phyloP scores from a whole-genome alignment of 352 stramenopile genomes.

The Pythium apleroticum region DNA sequence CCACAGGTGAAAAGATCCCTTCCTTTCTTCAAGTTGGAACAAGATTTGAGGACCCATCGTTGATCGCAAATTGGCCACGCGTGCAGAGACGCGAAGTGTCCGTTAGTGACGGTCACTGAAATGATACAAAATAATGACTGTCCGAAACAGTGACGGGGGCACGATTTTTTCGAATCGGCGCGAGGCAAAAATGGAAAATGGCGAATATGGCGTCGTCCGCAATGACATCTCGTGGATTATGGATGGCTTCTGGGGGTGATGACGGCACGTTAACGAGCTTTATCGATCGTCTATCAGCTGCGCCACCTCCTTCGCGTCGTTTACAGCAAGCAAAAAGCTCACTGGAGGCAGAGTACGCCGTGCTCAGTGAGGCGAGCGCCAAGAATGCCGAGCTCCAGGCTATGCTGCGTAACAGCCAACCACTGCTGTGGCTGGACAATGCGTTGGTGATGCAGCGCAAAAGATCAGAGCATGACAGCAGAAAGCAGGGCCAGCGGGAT shows the following conservation, averaged over 20 bases:
- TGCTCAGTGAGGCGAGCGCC: constrained; percentile 52
- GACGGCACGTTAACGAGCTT: not conserved
- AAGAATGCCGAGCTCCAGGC: constrained; percentile 47
- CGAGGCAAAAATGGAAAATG: not conserved
- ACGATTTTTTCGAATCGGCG: not conserved
- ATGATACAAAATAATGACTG: not conserved
- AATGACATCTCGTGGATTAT: not conserved
- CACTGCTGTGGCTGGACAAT: constrained; percentile 50
- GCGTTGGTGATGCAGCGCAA: constrained; percentile 47
- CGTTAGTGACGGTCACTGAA: not conserved
- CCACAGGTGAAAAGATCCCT: not conserved
- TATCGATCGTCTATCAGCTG: not conserved
- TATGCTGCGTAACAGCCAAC: constrained; percentile 45
- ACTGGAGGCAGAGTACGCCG: constrained; percentile 54
- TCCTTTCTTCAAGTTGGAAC: constrained; percentile 5
- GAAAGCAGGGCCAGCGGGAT: not conserved
- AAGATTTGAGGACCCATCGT: constrained; percentile 2
- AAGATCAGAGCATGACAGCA: not conserved
- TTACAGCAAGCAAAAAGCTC: constrained; percentile 4
- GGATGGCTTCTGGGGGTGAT: not conserved
- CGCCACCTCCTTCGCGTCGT: not conserved
- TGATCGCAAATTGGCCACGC: not conserved
- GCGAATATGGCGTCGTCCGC: not conserved
- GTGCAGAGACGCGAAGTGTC: not conserved
- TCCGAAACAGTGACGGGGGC: not conserved